phyloP scores from a whole-genome alignment of 805 yeast species.

The Candida michaelii region DNA sequence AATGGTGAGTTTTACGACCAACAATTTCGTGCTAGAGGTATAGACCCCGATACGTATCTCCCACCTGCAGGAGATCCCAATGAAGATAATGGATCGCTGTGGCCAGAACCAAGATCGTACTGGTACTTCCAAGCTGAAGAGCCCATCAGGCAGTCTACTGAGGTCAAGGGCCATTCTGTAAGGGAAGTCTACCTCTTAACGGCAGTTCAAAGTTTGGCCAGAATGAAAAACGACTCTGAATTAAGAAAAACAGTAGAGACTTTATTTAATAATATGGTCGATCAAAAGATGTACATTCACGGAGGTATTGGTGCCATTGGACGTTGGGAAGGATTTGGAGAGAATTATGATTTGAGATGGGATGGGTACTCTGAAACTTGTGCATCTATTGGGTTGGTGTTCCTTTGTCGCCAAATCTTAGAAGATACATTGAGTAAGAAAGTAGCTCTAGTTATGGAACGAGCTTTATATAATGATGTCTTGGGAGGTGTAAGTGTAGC shows the following conservation, averaged over 20 bases:
- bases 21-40: constrained; percentile 18
- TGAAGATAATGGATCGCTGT: constrained; percentile 3
- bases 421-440: constrained; percentile 13
- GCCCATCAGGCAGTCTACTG: constrained; percentile 16
- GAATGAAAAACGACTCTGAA: constrained; percentile 14
- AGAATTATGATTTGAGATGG: constrained; percentile 20
- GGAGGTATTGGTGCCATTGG: constrained; percentile 25
- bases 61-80: constrained; percentile 11
- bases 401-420: constrained; percentile 19
- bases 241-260: constrained; percentile 14
- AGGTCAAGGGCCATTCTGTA: constrained; percentile 23
- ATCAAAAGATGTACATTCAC: constrained; percentile 20
- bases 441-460: constrained; percentile 20
- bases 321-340: constrained; percentile 27
- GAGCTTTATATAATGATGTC: constrained; percentile 21
- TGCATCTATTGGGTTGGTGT: constrained; percentile 23
- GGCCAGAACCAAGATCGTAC: constrained; percentile 18
- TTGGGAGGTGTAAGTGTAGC: constrained; percentile 23
- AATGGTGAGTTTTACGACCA: constrained; percentile 19
- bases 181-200: constrained; percentile 20
- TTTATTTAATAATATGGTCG: constrained; percentile 21
- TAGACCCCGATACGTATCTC: constrained; percentile 13
- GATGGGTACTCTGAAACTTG: constrained; percentile 25
- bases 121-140: constrained; percentile 24
- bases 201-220: constrained; percentile 22